Evolutionary conservation across 192 early-diverging fungal species (phyloP).

Genomic region (Coemansia guatemalensis): DNA sequence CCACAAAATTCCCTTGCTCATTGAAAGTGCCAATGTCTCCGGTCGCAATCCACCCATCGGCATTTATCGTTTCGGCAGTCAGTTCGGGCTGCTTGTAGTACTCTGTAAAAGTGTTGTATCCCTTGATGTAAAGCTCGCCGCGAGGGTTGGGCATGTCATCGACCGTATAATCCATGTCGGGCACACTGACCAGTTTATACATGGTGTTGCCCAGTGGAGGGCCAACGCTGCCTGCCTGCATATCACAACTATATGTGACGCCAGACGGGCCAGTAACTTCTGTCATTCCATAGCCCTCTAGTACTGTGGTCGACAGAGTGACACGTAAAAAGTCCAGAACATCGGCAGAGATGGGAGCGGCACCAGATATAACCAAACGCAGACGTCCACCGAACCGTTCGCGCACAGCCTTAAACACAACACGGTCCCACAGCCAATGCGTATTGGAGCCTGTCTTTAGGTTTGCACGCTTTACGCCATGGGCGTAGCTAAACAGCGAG

Average conservation of each 20-base stretch:
- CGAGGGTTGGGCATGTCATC: conserved; percentile 57
- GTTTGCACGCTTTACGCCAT: conserved; percentile 66
- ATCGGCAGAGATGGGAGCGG: conserved; percentile 84
- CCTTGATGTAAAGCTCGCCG: conserved; percentile 83
- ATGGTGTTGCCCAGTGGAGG: conserved; percentile 69
- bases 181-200: conserved; percentile 77
- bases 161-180: conserved; percentile 69
- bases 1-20: conserved; percentile 60
- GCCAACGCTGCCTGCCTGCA: conserved; percentile 69
- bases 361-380: conserved; percentile 77
- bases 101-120: conserved; percentile 71
- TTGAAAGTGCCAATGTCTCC: conserved; percentile 84
- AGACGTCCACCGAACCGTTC: conserved; percentile 85
- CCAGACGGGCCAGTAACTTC: conserved; percentile 72
- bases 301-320: conserved; percentile 65
- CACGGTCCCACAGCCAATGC: conserved; percentile 66
- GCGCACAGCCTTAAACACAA: conserved; percentile 85
- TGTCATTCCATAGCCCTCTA: conserved; percentile 87
- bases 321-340: conserved; percentile 86
- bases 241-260: conserved; percentile 57
- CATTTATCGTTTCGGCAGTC: conserved; percentile 70
- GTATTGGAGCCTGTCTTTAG: conserved; percentile 46
- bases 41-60: conserved; percentile 79
- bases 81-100: conserved; percentile 78
- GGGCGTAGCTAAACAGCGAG: conserved; percentile 73